phyloP scores from a whole-genome alignment of 2,329 filamentous ascomycete species.

The Xylariaceae sp. region DNA sequence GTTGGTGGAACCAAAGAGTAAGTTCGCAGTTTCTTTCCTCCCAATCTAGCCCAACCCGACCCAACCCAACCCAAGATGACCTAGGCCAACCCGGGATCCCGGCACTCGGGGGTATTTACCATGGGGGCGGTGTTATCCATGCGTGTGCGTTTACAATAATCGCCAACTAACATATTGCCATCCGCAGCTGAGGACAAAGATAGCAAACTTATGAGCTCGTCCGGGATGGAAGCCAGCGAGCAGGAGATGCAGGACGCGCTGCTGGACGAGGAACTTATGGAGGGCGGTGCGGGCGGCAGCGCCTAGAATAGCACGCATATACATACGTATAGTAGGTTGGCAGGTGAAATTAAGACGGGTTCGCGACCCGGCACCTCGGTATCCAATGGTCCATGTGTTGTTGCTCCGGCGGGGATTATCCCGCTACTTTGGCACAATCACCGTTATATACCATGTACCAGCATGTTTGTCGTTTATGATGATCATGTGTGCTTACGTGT shows the following conservation, averaged over 20 bases:
- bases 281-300: conserved; percentile 35
- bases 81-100: conserved; percentile 7
- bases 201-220: conserved; percentile 68
- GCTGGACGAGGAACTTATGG: conserved; percentile 43
- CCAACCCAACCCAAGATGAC: conserved; percentile 4
- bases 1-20: conserved; percentile 77
- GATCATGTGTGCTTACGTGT: too few species aligned
- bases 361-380: not conserved
- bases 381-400: not conserved
- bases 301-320: conserved; percentile 5
- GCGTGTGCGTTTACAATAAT: not conserved
- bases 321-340: too few species aligned
- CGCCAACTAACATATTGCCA: conserved; percentile 7
- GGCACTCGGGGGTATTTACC: not conserved
- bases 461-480: too few species aligned
- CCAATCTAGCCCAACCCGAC: conserved; percentile 8
- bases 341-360: not conserved
- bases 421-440: not conserved
- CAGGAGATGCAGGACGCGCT: conserved; percentile 61
- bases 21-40: conserved; percentile 38
- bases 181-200: conserved; percentile 65
- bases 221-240: conserved; percentile 65
- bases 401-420: not conserved
- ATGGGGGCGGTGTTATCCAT: not conserved
- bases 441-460: too few species aligned